phyloP scores from a whole-genome alignment of 2,329 filamentous ascomycete genomes.

The Aspergillus caelatus region DNA sequence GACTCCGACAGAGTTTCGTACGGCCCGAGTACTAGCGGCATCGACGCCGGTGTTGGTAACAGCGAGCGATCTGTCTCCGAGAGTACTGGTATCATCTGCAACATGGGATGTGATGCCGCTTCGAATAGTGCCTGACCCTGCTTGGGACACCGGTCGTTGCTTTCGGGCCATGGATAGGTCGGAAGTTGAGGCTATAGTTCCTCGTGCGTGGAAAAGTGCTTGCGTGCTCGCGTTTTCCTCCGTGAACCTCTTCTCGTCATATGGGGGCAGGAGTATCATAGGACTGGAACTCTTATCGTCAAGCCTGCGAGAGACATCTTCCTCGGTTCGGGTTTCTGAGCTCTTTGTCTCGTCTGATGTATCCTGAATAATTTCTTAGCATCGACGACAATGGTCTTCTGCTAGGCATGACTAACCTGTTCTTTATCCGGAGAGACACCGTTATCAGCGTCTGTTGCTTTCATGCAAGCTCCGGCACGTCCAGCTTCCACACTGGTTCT shows the following conservation, averaged over 20 bases:
- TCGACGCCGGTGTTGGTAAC: constrained; percentile 24
- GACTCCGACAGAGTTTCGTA: constrained; percentile 32
- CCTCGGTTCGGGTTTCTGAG: not conserved
- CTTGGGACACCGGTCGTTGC: constrained; percentile 26
- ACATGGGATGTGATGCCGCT: constrained; percentile 33
- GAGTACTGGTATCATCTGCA: constrained; percentile 31
- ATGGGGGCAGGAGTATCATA: constrained; percentile 32
- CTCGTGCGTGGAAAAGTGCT: constrained; percentile 33
- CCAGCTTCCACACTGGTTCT: constrained; percentile 31
- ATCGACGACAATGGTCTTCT: not conserved
- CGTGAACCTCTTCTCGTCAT: constrained; percentile 28
- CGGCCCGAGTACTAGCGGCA: constrained; percentile 34
- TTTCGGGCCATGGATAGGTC: constrained; percentile 24
- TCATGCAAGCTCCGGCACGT: constrained; percentile 27
- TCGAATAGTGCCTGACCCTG: constrained; percentile 30
- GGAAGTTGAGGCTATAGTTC: constrained; percentile 26
- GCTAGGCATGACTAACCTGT: not conserved
- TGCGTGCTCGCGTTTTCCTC: constrained; percentile 39
- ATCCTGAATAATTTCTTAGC: constrained; percentile 1
- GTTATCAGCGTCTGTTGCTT: constrained; percentile 11
- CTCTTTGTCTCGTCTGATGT: constrained; percentile 1
- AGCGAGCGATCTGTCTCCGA: constrained; percentile 29
- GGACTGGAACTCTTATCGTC: constrained; percentile 22
- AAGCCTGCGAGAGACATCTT: constrained; percentile 3
- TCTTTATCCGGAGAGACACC: not conserved